Evolutionary conservation across 2,329 filamentous ascomycete genomes (phyloP), one percentile per base, ranked within the genome.

Genomic region (Penicillium decumbens): DNA sequence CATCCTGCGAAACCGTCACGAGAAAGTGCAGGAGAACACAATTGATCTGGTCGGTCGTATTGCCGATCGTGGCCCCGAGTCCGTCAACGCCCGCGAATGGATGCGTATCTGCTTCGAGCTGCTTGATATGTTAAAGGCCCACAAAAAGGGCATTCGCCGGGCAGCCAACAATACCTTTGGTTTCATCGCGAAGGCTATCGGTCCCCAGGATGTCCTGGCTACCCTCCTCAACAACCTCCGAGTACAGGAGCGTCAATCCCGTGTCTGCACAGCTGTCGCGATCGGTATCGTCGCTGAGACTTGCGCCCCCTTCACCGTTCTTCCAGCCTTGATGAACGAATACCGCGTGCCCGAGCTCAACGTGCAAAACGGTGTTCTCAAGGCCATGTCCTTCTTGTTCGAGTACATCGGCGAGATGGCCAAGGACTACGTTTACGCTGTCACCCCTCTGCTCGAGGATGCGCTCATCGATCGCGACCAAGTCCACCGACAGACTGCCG

Each of bases 381-480:
- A 98, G 72, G 91, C 91, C 4, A 80, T 98, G 45, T 95, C 89
- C 6, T 98, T 98, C 80, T 79, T 98, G 53, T 98, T 97, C 66
- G 93, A 98, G 68, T 98, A 98, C 73, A 98, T 98, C 69, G 93
- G 93, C 56, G 93, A 98, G 72, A 97, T 98, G 93, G 89, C 90
- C 56, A 98, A 97, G 75, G 93, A 98, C 72, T 98, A 98, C 69
- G 93, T 98, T 66, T 98, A 98, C 66, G 93, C 95, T 15, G 91
- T 98, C 29, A 96, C 91, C 2, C 93, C 93, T 6, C 78, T 98
- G 8, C 84, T 98, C 1, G 93, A 98, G 68, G 93, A 98, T 67
- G 93, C 95, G 2, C 84, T 98, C 54, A 96, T 96, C 72, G 93
- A 98, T 71, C 86, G 93, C 54, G 93, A 98, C 70, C 93, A 98